Conservation (phyloP, 164 flowering plant species). For the Tetrastigma voinierianum region DNA sequence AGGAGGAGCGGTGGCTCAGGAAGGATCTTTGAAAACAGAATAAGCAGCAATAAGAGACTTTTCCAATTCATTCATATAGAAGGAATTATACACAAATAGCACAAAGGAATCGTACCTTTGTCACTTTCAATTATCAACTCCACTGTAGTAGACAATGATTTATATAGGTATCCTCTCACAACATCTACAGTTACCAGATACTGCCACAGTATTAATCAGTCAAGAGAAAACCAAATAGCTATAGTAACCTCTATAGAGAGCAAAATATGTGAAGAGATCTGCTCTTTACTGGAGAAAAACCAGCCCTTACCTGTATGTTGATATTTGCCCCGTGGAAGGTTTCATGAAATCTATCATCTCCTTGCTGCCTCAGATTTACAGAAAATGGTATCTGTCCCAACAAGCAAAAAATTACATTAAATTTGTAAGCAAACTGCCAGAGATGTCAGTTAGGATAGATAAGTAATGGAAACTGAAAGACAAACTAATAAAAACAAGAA, state of each 20-base stretch:
- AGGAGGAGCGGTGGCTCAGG: slow-evolving; percentile 56
- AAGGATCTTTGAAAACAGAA: slow-evolving; percentile 49
- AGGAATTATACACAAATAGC: not conserved
- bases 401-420: not conserved
- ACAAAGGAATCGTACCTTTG: slow-evolving; percentile 41
- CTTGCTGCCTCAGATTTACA: slow-evolving; percentile 40
- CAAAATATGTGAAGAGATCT: not conserved
- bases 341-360: slow-evolving; percentile 66
- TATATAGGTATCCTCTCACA: slow-evolving; percentile 78
- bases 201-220: slow-evolving; percentile 44
- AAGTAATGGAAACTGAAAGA: too few species aligned
- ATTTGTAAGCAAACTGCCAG: too few species aligned
- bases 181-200: slow-evolving; percentile 84
- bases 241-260: not conserved
- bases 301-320: slow-evolving; percentile 65
- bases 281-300: not conserved
- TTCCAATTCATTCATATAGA: not conserved
- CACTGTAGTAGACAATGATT: slow-evolving; percentile 66
- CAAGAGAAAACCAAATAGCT: not conserved
- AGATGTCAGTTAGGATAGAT: too few species aligned
- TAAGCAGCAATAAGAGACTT: not conserved
- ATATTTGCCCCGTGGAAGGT: slow-evolving; percentile 90
- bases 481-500: too few species aligned
- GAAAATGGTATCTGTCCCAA: slow-evolving; percentile 81
- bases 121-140: slow-evolving; percentile 87